Conservation (phyloP, 805 yeast species). For the Torulaspora gathmanii region DNA sequence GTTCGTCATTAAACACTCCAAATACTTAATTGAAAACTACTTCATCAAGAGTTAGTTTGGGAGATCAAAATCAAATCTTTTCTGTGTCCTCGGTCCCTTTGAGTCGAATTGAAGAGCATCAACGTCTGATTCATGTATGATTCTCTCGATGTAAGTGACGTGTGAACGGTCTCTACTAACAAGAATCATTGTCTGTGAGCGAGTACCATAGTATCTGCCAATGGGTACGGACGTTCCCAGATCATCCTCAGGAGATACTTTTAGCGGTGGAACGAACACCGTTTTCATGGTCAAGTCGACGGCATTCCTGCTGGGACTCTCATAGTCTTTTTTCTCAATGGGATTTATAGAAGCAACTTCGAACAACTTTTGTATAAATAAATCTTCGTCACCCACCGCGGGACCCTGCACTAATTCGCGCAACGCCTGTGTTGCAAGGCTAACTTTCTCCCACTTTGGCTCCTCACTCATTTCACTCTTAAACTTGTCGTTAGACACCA, state of each 20-base stretch:
- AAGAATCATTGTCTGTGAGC: constrained; percentile 77
- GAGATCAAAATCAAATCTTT: constrained; percentile 25
- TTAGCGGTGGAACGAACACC: constrained; percentile 69
- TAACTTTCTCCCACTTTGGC: constrained; percentile 73
- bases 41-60: constrained; percentile 11
- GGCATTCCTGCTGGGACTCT: constrained; percentile 21
- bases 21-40: constrained; percentile 29
- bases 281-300: constrained; percentile 47
- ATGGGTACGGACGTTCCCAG: constrained; percentile 33
- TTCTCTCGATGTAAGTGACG: constrained; percentile 58
- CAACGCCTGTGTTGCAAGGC: constrained; percentile 47
- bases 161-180: constrained; percentile 45
- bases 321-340: constrained; percentile 32
- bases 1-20: constrained; percentile 56
- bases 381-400: constrained; percentile 31
- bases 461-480: constrained; percentile 30
- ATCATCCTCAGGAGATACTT: constrained; percentile 31
- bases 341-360: constrained; percentile 48
- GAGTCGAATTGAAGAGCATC: constrained; percentile 21
- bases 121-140: constrained; percentile 49
- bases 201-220: constrained; percentile 72
- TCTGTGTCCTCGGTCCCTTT: constrained; percentile 22
- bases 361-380: constrained; percentile 45
- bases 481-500: constrained; percentile 34
- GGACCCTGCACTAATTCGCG: constrained; percentile 32